A percentile compares a stretch with the other conserved stretches of the same genome.
Evolutionary conservation across 2,329 filamentous ascomycete genomes (phyloP).

Genomic region (Colletotrichum nymphaeae): DNA sequence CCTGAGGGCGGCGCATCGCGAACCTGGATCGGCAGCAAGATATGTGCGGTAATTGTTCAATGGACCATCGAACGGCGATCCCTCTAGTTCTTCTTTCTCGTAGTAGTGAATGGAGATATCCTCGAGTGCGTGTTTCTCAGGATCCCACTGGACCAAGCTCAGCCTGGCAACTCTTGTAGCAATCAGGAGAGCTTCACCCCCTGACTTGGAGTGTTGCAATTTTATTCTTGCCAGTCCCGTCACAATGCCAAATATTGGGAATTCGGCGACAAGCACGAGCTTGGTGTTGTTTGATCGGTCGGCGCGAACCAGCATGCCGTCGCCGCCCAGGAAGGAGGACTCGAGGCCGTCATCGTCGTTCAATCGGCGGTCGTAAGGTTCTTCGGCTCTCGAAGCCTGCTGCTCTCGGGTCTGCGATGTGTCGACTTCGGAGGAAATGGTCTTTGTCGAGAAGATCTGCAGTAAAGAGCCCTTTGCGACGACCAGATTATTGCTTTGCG

Average conservation of each 20-base stretch:
- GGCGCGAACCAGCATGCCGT: constrained; percentile 69
- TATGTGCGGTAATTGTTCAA: constrained; percentile 83
- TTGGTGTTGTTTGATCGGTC: constrained; percentile 77
- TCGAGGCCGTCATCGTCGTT: constrained; percentile 74
- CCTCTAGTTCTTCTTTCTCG: constrained; percentile 89
- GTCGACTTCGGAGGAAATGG: constrained; percentile 73
- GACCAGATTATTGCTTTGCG: constrained; percentile 84
- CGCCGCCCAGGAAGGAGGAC: constrained; percentile 73
- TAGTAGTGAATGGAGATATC: constrained; percentile 98
- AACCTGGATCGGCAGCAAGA: constrained; percentile 88
- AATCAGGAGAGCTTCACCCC: constrained; percentile 85
- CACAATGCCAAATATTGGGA: constrained; percentile 84
- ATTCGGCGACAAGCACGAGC: constrained; percentile 87
- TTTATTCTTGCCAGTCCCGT: constrained; percentile 85
- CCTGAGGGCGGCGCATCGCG: constrained; percentile 92
- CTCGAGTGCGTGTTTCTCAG: constrained; percentile 79
- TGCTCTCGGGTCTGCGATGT: constrained; percentile 50
- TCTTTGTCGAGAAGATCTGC: constrained; percentile 85
- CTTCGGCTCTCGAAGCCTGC: constrained; percentile 54
- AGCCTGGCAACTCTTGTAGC: constrained; percentile 93
- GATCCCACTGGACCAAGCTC: constrained; percentile 94
- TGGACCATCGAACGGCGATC: constrained; percentile 83
- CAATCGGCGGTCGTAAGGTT: constrained; percentile 63
- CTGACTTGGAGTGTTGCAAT: constrained; percentile 77
- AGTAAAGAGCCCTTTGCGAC: constrained; percentile 93